These are phyloP conservation scores for Malus hybrid DNA, from an alignment of 331 rosid species.

Conservation along the genomic window DNA sequence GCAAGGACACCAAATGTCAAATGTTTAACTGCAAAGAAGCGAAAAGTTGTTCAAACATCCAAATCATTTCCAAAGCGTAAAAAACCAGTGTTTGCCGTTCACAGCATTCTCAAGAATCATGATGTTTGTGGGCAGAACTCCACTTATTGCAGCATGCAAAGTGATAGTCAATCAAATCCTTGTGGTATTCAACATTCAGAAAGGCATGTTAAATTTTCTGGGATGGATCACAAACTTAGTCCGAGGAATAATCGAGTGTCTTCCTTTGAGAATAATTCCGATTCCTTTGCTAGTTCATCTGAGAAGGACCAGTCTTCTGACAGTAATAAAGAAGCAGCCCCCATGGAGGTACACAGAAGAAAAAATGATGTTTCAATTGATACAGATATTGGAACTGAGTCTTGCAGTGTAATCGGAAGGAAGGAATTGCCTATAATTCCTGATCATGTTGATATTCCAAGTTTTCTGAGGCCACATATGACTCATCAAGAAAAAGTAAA, in stretches of 20 bases:
- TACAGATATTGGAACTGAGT: conserved; percentile 31
- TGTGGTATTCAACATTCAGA: conserved; percentile 27
- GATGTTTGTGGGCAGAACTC: conserved; percentile 37
- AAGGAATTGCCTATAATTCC: conserved; percentile 36
- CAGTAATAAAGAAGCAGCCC: conserved; percentile 39
- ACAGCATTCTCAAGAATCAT: conserved; percentile 51
- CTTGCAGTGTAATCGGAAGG: conserved; percentile 34
- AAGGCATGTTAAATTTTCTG: conserved; percentile 50
- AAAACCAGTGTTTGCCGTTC: conserved; percentile 30
- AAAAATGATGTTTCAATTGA: conserved; percentile 15
- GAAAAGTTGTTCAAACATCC: conserved; percentile 21
- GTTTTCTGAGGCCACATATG: conserved; percentile 34
- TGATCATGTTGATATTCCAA: conserved; percentile 26
- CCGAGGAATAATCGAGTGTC: conserved; percentile 28
- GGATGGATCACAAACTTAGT: conserved; percentile 42
- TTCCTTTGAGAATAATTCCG: conserved; percentile 31
- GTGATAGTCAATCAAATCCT: conserved; percentile 29
- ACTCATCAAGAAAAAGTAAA: conserved; percentile 28
- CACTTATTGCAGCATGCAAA: conserved; percentile 20
- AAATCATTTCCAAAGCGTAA: conserved; percentile 27
- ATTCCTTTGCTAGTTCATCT: conserved; percentile 30
- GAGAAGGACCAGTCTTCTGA: conserved; percentile 38
- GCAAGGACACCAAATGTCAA: conserved; percentile 44
- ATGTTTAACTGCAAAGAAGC: conserved; percentile 35
- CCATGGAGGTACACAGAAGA: conserved; percentile 30